Evolutionary conservation across 2,329 filamentous ascomycete genomes (phyloP).

Genomic region (Laburnicola sp.): DNA sequence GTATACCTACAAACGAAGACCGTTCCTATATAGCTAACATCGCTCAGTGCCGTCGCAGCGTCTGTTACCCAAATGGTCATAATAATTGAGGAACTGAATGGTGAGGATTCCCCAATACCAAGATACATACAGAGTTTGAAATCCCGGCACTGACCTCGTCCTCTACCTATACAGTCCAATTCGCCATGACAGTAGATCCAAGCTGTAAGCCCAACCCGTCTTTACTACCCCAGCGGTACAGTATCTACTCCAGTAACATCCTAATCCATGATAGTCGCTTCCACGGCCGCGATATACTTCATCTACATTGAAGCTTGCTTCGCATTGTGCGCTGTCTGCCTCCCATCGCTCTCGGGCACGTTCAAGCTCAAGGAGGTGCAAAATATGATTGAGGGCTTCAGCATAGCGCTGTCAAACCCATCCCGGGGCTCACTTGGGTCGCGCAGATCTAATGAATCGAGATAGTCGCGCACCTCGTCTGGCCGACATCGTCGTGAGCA

Average conservation of each 20-base stretch:
- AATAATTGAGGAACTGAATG: not conserved
- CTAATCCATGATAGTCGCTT: constrained; percentile 4
- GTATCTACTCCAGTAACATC: not conserved
- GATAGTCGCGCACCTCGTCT: constrained; percentile 8
- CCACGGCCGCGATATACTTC: constrained; percentile 11
- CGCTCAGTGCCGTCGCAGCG: not conserved
- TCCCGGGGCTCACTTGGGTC: constrained; percentile 6
- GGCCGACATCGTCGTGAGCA: constrained; percentile 7
- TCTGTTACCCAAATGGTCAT: not conserved
- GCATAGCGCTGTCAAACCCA: constrained; percentile 5
- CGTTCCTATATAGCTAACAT: not conserved
- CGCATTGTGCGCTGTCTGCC: constrained; percentile 9
- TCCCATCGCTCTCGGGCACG: constrained; percentile 3
- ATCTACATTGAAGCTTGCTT: constrained; percentile 11
- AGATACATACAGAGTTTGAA: too few relatives aligned
- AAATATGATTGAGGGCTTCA: constrained; percentile 8
- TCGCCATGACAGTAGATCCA: constrained; percentile 2
- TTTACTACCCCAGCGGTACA: not conserved
- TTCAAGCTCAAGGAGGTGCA: constrained; percentile 9
- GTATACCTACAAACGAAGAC: too few relatives aligned
- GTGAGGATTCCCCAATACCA: not conserved
- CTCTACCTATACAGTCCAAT: not conserved
- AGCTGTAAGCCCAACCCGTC: constrained; percentile 6
- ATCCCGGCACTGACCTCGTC: not conserved
- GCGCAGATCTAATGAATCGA: constrained; percentile 1